Evolutionary conservation across 1,284 basidiomycete species (phyloP), one percentile per base, ranked within the genome.

Genomic region (Cystobasidium slooffiae): DNA sequence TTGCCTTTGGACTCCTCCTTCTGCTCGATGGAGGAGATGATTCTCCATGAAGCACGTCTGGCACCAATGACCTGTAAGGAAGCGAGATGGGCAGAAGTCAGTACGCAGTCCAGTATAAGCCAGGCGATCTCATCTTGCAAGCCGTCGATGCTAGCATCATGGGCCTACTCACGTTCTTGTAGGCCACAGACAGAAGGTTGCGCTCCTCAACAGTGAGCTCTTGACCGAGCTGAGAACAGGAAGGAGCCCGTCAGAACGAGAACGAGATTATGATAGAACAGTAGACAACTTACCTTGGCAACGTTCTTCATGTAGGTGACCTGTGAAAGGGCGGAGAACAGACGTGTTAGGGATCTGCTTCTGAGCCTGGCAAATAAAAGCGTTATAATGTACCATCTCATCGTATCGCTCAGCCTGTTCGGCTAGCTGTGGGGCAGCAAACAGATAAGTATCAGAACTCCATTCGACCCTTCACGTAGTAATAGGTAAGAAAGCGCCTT

Each of bases 1-100:
- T 99, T 98, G 83, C 96, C 96, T 88, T 98, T 97, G 78, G 92
- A 94, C 87, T 98, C 96, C 88, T 99, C 97, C 89, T 99, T 99
- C 87, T 98, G 95, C 87, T 99, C 96, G 82, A 99, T 98, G 77
- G 95, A 97, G 80, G 94, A 97, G 77, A 99, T 95, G 82, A 99
- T 98, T 81, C 97, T 88, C 96, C 96, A 99, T 65, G 94, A 97
- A 62, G 96, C 96, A 84, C 96, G 94, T 81, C 96, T 95, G 59
- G 96, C 96, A 85, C 96, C 96, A 81, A 98, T 98, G 68, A 84
- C 83, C 69, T 75, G 72, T 10, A 41, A 18, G 24, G 6, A 51
- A 5, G 59, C 5, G 56, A 43, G 49, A n/a, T 1, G 6, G 16
- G 24, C 6, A 47, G 12, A 22, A 18, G n/a, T 63, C 44, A 49